Conservation (phyloP, 2,329 filamentous ascomycete species). For the Aulographum hederae region DNA sequence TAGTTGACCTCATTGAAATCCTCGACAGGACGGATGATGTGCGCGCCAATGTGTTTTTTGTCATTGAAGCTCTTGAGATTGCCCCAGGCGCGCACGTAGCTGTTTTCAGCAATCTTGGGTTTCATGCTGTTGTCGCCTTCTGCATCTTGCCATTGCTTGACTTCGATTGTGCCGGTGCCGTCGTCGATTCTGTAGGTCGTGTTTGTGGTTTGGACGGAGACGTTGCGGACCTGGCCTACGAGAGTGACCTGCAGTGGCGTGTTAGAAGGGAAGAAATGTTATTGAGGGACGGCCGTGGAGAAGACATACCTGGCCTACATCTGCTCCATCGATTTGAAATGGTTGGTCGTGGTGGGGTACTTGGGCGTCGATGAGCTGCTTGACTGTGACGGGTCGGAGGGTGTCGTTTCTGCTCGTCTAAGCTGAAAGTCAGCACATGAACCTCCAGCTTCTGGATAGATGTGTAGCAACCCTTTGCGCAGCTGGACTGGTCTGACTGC, state of each 20-base stretch:
- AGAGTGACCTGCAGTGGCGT: slow-evolving; percentile 50
- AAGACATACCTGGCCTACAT: slow-evolving; percentile 38
- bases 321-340: slow-evolving; percentile 65
- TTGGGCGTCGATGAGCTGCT: slow-evolving; percentile 73
- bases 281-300: neutral
- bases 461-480: slow-evolving; percentile 8
- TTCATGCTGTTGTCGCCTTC: slow-evolving; percentile 23
- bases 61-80: slow-evolving; percentile 68
- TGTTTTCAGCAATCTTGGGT: slow-evolving; percentile 46
- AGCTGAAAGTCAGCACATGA: too few species aligned
- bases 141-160: slow-evolving; percentile 68
- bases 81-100: slow-evolving; percentile 74
- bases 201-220: slow-evolving; percentile 76
- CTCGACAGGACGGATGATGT: slow-evolving; percentile 59
- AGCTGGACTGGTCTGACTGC: slow-evolving; percentile 25
- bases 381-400: slow-evolving; percentile 84
- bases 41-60: slow-evolving; percentile 64
- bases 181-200: slow-evolving; percentile 88
- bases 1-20: slow-evolving; percentile 90
- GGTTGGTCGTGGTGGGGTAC: slow-evolving; percentile 57
- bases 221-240: slow-evolving; percentile 75
- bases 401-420: slow-evolving; percentile 56
- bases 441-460: too few species aligned
- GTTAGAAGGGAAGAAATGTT: neutral
- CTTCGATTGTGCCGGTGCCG: slow-evolving; percentile 81